These are phyloP conservation scores for Asterophora parasitica DNA, from an alignment of 768 basidiomycete genomes.

Conservation along the genomic window DNA sequence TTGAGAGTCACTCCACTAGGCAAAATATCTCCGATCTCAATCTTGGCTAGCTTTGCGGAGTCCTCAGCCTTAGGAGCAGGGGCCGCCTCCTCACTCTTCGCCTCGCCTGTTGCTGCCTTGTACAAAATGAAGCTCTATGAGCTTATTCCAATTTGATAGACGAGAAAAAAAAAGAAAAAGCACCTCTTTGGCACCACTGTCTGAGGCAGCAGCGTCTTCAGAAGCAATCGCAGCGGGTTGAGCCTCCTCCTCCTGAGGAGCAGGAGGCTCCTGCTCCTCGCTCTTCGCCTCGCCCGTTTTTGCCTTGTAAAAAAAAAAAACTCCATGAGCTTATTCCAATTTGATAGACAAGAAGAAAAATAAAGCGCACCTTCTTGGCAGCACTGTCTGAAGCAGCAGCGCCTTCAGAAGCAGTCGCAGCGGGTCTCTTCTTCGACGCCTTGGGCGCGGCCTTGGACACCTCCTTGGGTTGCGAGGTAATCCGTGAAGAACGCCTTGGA, in stretches of 20 bases:
- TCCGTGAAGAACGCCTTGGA: constrained; percentile 53
- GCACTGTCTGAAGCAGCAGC: constrained; percentile 20
- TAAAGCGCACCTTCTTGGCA: constrained; percentile 35
- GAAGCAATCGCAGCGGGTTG: constrained; percentile 26
- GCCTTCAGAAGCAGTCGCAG: constrained; percentile 25
- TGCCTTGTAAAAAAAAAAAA: constrained; percentile 24
- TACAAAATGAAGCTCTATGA: constrained; percentile 9
- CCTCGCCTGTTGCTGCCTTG: constrained; percentile 32
- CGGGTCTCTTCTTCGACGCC: constrained; percentile 37
- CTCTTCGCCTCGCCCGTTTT: constrained; percentile 30
- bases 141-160: background rate
- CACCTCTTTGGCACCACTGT: constrained; percentile 34
- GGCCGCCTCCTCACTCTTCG: constrained; percentile 22
- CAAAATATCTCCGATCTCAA: constrained; percentile 72
- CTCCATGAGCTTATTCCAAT: background rate
- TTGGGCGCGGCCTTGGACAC: constrained; percentile 21
- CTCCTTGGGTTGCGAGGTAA: constrained; percentile 44
- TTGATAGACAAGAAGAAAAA: constrained; percentile 5
- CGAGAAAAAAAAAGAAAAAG: constrained; percentile 6
- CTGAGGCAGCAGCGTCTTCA: constrained; percentile 23
- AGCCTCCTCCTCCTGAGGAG: constrained; percentile 22
- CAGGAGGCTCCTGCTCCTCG: too few relatives aligned
- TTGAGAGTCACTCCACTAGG: constrained; percentile 66
- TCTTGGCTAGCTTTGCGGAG: constrained; percentile 25
- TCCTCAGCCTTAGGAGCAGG: constrained; percentile 17